Base-by-base conservation (phyloP, 2,329 filamentous ascomycete species). In the Ascochyta clinopodiicola region DNA sequence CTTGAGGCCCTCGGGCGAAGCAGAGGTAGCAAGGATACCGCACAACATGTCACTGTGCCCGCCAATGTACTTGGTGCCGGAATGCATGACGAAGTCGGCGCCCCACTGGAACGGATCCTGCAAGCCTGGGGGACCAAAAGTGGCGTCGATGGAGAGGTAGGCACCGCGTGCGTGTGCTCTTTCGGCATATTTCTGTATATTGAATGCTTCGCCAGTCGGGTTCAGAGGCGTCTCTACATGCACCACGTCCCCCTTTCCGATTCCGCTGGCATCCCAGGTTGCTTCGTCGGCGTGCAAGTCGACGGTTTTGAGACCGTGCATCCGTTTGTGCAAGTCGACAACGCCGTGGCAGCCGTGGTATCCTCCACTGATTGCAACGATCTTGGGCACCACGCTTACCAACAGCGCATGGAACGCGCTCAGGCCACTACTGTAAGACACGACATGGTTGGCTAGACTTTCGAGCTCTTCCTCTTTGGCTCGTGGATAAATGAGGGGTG, bases 301-400 rank as follows among this genome's bases (percentile, higher is more conserved):
- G 2, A 97, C 81, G 62, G 88, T 84, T 71, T 88, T 77, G 24
- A 96, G 84, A 0, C 89, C 89, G 24, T 88, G 91, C 44, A 97
- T 85, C 60, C 91, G 90, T 56, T 83, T 77, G 62, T 96, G 82
- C 50, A 98, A 78, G 29, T 77, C 77, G 66, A 97, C 84, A 27
- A 96, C 90, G 58, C 91, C 92, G 75, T 96, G 92, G 77, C 91
- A 96, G 66, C 95, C 95, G 78, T 98, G 95, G 78, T 98, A 99
- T 37, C 92, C 93, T 15, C 84, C 87, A 34, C 88, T 88, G 62
- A 98, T 92, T 63, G 92, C 89, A 51, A 98, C 86, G 55, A 88
- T 87, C 65, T 86, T 86, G 1, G 95, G 95, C 73, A 96, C 92
- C 8, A 96, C 79, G 69, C 87, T 86, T n/a, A 93, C 87, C 2